These are phyloP conservation scores for Irpex lacteus DNA, from an alignment of 1,284 basidiomycete genomes.

Conservation along the genomic window DNA sequence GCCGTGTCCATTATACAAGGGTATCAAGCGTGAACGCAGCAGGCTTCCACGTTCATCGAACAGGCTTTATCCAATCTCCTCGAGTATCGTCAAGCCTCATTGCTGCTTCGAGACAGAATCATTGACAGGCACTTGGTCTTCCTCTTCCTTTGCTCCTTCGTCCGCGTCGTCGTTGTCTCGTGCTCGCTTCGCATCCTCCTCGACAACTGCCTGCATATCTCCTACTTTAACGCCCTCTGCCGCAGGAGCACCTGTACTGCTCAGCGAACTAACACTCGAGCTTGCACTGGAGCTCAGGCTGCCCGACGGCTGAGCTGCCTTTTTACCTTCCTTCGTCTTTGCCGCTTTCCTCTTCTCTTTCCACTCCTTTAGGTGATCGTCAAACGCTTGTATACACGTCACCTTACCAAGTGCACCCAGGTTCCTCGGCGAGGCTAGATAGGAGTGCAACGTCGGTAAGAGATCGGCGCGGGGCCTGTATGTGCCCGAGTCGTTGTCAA, in stretches of 20 bases:
- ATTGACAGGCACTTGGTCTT: constrained; percentile 1
- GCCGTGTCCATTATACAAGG: neutral
- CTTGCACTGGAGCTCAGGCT: constrained; percentile 12
- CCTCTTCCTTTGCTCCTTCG: constrained; percentile 18
- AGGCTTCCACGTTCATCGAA: neutral
- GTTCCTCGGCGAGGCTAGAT: constrained; percentile 29
- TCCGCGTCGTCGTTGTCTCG: constrained; percentile 22
- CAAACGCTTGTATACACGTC: constrained; percentile 29
- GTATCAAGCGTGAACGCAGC: neutral
- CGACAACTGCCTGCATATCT: constrained; percentile 11
- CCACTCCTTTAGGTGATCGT: constrained; percentile 26
- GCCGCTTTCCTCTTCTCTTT: constrained; percentile 29
- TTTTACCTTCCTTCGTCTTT: constrained; percentile 14
- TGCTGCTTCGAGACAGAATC: neutral
- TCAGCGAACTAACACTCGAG: constrained; percentile 14
- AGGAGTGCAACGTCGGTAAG: constrained; percentile 36
- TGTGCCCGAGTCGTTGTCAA: constrained; percentile 50
- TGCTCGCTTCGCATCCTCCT: constrained; percentile 23
- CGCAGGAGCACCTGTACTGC: constrained; percentile 11
- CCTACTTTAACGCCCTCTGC: constrained; percentile 6
- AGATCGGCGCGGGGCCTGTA: constrained; percentile 43
- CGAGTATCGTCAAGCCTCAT: neutral
- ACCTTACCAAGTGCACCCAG: constrained; percentile 32
- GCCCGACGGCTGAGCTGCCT: constrained; percentile 16
- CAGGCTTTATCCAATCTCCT: neutral